Evolutionary conservation across 106 monocot genomes (phyloP).

Genomic region (Hemerocallis citrina): DNA sequence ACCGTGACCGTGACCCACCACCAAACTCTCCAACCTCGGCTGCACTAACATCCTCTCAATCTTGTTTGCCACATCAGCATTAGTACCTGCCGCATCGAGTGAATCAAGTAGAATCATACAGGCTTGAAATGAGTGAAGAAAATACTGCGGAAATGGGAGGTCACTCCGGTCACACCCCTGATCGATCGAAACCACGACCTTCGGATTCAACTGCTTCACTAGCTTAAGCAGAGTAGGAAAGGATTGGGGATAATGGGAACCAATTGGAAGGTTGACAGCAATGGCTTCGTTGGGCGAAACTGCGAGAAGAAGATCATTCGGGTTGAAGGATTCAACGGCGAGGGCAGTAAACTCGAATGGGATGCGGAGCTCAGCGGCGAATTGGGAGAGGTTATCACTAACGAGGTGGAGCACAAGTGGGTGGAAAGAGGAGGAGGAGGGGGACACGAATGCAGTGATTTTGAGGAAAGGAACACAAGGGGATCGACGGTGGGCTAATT

Average conservation of each 20-base stretch:
- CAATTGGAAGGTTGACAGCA: constrained; percentile 72
- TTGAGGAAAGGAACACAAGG: constrained; percentile 27
- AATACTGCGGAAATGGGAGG: constrained; percentile 59
- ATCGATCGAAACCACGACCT: constrained; percentile 65
- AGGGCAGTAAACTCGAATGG: constrained; percentile 68
- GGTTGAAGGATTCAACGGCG: constrained; percentile 55
- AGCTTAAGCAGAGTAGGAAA: constrained; percentile 42
- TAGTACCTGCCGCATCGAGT: constrained; percentile 59
- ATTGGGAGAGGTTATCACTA: constrained; percentile 60
- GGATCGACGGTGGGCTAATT: constrained; percentile 56
- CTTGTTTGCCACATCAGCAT: constrained; percentile 38
- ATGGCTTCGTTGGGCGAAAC: constrained; percentile 32
- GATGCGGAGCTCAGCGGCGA: constrained; percentile 63
- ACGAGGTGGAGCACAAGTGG: constrained; percentile 70
- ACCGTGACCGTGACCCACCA: constrained; percentile 54
- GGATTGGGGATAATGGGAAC: constrained; percentile 14
- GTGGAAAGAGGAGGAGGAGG: constrained; percentile 36
- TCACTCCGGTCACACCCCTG: constrained; percentile 63
- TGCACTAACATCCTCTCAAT: constrained; percentile 70
- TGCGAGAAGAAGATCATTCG: constrained; percentile 26
- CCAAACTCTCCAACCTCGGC: constrained; percentile 45
- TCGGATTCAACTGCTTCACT: constrained; percentile 74
- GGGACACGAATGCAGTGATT: constrained; percentile 65
- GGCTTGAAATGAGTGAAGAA: constrained; percentile 52
- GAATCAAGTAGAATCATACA: constrained; percentile 64